Conservation (phyloP, 495 filamentous ascomycete genomes). For the Viridothelium virens region DNA sequence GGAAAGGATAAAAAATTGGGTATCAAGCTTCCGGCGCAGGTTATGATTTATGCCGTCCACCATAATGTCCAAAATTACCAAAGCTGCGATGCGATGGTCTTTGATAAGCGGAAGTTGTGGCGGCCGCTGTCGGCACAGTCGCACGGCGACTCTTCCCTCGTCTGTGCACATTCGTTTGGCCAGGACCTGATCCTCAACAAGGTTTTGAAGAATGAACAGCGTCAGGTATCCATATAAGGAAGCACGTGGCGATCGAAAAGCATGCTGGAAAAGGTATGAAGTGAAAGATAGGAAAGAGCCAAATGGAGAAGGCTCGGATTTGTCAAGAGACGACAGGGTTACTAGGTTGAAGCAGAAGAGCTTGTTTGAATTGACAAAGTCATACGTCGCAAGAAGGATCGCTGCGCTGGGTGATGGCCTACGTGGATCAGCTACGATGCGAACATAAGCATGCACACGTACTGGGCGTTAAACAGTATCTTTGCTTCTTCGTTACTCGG, state of each 20-base stretch:
- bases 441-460: conserved; percentile 29
- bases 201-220: conserved; percentile 72
- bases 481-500: conserved; percentile 65
- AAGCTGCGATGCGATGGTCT: conserved; percentile 61
- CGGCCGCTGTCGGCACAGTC: conserved; percentile 82
- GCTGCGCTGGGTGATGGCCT: conserved; percentile 75
- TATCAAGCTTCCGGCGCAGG: conserved; percentile 73
- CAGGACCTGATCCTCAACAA: conserved; percentile 77
- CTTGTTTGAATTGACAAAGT: conserved; percentile 91
- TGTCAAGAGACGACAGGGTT: conserved; percentile 50
- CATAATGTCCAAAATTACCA: conserved; percentile 74
- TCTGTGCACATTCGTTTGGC: conserved; percentile 82
- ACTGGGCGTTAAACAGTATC: conserved; percentile 63
- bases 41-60: conserved; percentile 93
- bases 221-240: conserved; percentile 75
- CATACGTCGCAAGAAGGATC: conserved; percentile 76
- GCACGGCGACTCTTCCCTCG: conserved; percentile 64
- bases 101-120: conserved; percentile 74
- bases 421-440: conserved; percentile 9
- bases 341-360: conserved; percentile 85
- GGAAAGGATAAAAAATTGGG: conserved; percentile 64
- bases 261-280: conserved; percentile 90
- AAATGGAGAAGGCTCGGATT: conserved; percentile 67
- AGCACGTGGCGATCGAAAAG: conserved; percentile 70
- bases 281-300: conserved; percentile 77